Conservation (phyloP, 345 rosid genomes). For the Combretum micranthum region DNA sequence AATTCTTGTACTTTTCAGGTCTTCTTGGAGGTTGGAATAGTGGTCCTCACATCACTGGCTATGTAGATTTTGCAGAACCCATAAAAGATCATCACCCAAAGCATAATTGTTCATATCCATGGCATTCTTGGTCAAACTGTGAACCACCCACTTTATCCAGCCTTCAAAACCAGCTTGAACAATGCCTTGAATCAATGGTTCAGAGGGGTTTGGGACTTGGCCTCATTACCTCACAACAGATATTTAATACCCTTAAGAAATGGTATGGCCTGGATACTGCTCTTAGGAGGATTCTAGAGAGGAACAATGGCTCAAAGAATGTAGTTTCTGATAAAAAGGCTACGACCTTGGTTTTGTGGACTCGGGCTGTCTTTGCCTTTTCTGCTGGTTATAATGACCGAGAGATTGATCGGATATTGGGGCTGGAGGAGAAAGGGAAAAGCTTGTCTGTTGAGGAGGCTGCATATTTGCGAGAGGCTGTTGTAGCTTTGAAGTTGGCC, state of each 20-base stretch:
- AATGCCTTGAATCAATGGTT: conserved; percentile 83
- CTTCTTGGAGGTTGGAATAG: conserved; percentile 74
- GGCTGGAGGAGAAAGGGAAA: conserved; percentile 40
- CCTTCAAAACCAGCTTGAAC: conserved; percentile 76
- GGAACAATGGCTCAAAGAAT: conserved; percentile 20
- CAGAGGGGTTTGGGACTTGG: conserved; percentile 65
- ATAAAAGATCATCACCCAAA: conserved; percentile 71
- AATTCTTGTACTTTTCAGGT: conserved; percentile 32
- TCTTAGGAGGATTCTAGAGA: conserved; percentile 42
- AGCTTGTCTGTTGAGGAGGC: conserved; percentile 67
- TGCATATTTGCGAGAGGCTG: conserved; percentile 62
- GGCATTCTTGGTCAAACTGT: conserved; percentile 81
- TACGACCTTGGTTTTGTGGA: conserved; percentile 64
- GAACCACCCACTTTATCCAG: conserved; percentile 48
- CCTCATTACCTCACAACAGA: conserved; percentile 63
- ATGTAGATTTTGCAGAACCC: conserved; percentile 81
- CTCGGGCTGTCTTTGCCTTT: conserved; percentile 56
- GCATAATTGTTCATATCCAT: conserved; percentile 59
- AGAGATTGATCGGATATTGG: conserved; percentile 66
- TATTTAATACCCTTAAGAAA: conserved; percentile 70
- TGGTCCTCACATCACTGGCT: conserved; percentile 83
- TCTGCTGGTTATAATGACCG: conserved; percentile 63
- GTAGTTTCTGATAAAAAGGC: conserved; percentile 33
- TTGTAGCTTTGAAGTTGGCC: conserved; percentile 74
- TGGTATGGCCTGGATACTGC: conserved; percentile 68